phyloP scores from a whole-genome alignment of 2,329 filamentous ascomycete species.

The Sarocladiaceae sp. region DNA sequence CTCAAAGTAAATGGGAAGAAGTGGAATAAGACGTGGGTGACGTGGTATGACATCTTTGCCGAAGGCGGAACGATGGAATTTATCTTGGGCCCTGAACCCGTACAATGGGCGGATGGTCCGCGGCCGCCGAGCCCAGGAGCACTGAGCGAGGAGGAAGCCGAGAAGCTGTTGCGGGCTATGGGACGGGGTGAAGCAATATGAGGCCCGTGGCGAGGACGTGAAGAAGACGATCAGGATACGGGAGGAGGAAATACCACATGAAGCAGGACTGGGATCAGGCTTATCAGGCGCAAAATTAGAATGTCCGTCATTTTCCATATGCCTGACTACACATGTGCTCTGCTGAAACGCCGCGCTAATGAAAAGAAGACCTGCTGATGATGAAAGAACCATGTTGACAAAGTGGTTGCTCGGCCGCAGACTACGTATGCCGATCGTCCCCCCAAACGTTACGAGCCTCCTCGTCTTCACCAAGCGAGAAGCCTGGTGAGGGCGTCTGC shows the following conservation, averaged over 20 bases:
- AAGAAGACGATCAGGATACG: no score
- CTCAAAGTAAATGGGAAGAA: constrained; percentile 56
- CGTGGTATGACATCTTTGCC: constrained; percentile 60
- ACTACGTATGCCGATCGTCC: neutral
- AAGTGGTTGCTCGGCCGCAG: neutral
- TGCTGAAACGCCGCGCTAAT: no score
- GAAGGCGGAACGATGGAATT: constrained; percentile 58
- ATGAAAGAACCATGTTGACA: no score
- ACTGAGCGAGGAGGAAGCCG: constrained; percentile 11
- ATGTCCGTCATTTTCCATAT: no score
- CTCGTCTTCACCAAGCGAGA: constrained; percentile 30
- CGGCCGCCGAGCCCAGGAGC: constrained; percentile 54
- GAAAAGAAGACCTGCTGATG: no score
- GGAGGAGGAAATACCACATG: no score
- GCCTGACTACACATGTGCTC: no score
- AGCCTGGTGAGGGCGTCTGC: constrained; percentile 15
- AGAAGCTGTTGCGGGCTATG: constrained; percentile 11
- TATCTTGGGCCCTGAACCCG: constrained; percentile 47
- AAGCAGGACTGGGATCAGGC: no score
- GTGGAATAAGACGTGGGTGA: constrained; percentile 61
- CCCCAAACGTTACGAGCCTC: constrained; percentile 43
- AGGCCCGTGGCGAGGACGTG: constrained; percentile 5
- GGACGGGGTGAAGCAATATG: constrained; percentile 1
- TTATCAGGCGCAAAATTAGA: no score
- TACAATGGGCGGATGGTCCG: constrained; percentile 52